phyloP scores from a whole-genome alignment of 108 stramenopile genomes.

The Cyclotella cryptica region DNA sequence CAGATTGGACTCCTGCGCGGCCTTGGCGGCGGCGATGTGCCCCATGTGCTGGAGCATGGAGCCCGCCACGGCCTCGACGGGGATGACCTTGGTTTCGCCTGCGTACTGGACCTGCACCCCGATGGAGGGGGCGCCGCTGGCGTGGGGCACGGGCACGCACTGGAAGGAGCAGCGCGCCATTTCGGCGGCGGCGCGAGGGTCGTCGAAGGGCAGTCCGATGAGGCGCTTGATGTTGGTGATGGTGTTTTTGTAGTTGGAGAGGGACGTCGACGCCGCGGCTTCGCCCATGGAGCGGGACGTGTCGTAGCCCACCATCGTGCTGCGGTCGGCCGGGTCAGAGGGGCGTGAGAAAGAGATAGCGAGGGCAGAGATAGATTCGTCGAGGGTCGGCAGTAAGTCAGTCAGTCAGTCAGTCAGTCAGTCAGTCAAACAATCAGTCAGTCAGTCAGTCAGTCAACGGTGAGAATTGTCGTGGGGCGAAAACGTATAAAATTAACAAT shows the following conservation, averaged over 20 bases:
- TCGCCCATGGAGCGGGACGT: constrained; percentile 85
- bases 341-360: too few relatives aligned
- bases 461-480: background rate
- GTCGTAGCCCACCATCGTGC: constrained; percentile 81
- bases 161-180: constrained; percentile 72
- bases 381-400: too few relatives aligned
- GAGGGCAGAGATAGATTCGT: too few relatives aligned
- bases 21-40: constrained; percentile 81
- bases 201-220: constrained; percentile 90
- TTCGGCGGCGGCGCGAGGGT: constrained; percentile 91
- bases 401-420: too few relatives aligned
- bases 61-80: constrained; percentile 90
- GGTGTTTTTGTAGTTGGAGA: constrained; percentile 95
- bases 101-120: constrained; percentile 66
- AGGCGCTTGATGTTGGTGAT: constrained; percentile 91
- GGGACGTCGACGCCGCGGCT: constrained; percentile 65
- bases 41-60: constrained; percentile 95
- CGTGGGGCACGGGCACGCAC: constrained; percentile 72
- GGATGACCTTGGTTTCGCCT: constrained; percentile 72
- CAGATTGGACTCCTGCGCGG: constrained; percentile 43
- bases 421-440: too few relatives aligned
- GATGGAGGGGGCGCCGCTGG: constrained; percentile 68
- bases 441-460: too few relatives aligned
- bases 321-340: constrained; percentile 23
- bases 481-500: constrained; percentile 13